Evolutionary conservation across 495 filamentous ascomycete species (phyloP), one percentile per base, ranked within the genome.

Genomic region (Neurospora sublineolata): DNA sequence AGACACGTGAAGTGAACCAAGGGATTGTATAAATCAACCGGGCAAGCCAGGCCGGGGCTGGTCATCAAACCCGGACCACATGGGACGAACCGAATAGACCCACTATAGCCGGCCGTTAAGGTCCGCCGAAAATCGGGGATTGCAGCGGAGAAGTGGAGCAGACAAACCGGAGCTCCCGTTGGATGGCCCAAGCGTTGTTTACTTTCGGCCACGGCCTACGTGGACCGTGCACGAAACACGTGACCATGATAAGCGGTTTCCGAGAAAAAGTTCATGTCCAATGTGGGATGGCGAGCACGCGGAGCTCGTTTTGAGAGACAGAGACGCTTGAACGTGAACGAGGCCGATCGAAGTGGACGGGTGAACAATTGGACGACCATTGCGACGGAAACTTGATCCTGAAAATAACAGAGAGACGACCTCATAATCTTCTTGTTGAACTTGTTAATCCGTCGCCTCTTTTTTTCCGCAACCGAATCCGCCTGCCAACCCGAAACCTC

Each of bases 321-420:
- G 14, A 64, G 52, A 64, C 52, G 52, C 52, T 64, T 64, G 52
- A 64, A 64, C 14, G 72, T 58, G 67, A 67, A 52, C 38, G 41
- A 73, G 69, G 72, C 69, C 46, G 69, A 71, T 38, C 58, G 70
- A 67, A 69, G 72, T 71, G 69, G 69, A 71, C 72, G 52, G 72
- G 52, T 71, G 72, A 68, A 37, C 40, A 71, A 38, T 68, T 71
- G 33, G 38, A 68, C 23, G 67, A 33, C 27, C 33, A 37, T 64
- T 64, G 27, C 52, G 52, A 58, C 46, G 11, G 46, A 58, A 58
- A 58, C 20, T 27, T 58, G 46, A 64, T 18, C 2, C 52, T 33
- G 52, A 64, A 64, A 58, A 14, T 64, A 64, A 64, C 27, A 64
- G 27, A 60, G 52, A 33, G 52, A 18, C 52, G 52, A 18, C 52